Evolutionary conservation across 805 yeast species (phyloP).

Genomic region (Yamadazyma tumulicola): DNA sequence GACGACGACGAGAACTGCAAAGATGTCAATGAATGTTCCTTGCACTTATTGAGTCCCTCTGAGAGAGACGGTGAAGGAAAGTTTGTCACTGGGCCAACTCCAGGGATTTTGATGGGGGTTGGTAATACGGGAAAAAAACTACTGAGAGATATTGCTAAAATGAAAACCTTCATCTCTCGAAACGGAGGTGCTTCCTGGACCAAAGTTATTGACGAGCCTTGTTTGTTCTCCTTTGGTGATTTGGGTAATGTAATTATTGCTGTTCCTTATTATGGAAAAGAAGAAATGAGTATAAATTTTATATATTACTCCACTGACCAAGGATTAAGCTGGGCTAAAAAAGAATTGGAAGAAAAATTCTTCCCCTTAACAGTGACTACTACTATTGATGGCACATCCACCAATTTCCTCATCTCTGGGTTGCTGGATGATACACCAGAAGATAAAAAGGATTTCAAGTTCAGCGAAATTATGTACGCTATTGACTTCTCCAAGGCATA

Average conservation of each 20-base stretch:
- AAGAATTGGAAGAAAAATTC: constrained; percentile 43
- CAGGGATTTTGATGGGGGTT: constrained; percentile 41
- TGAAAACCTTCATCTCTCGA: constrained; percentile 58
- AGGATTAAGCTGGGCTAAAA: constrained; percentile 61
- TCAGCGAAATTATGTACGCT: constrained; percentile 24
- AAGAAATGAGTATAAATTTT: constrained; percentile 28
- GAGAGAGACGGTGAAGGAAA: constrained; percentile 41
- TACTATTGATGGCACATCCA: constrained; percentile 68
- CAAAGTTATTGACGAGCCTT: constrained; percentile 49
- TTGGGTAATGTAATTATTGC: constrained; percentile 71
- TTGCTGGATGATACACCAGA: constrained; percentile 15
- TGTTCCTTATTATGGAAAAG: constrained; percentile 35
- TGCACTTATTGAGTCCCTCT: constrained; percentile 33
- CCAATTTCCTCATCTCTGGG: constrained; percentile 53
- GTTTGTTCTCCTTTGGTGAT: constrained; percentile 65
- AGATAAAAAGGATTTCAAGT: constrained; percentile 7
- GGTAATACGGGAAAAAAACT: constrained; percentile 30
- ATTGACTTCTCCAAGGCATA: constrained; percentile 61
- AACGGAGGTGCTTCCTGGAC: constrained; percentile 81
- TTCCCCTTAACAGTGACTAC: constrained; percentile 46
- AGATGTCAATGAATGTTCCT: constrained; percentile 46
- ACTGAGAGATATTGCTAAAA: constrained; percentile 10
- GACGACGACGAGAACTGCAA: constrained; percentile 47
- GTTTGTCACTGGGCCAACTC: constrained; percentile 49
- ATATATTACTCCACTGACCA: constrained; percentile 63